Conservation (phyloP, 306 rosid species). For the Comarum palustre region DNA sequence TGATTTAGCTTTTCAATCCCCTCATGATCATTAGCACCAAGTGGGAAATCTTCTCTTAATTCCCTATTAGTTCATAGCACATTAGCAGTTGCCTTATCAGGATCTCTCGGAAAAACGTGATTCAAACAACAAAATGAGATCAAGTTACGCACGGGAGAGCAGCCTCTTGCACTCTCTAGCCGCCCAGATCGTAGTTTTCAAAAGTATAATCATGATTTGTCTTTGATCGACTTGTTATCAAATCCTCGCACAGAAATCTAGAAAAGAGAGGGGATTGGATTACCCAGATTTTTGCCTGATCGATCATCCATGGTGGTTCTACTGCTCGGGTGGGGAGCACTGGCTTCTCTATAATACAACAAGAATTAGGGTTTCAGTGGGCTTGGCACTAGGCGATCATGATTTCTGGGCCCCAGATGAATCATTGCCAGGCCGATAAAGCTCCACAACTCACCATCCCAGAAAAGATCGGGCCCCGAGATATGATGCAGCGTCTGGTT, state of each 20-base stretch:
- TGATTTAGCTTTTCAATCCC: neutral
- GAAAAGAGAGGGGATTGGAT: constrained; percentile 18
- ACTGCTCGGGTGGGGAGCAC: constrained; percentile 12
- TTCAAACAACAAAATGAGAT: neutral
- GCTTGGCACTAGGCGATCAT: constrained; percentile 37
- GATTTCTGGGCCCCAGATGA: constrained; percentile 58
- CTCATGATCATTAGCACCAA: neutral
- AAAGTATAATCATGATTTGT: neutral
- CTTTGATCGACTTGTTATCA: too few species aligned
- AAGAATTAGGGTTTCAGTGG: constrained; percentile 34
- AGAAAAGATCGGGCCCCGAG: neutral
- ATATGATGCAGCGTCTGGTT: constrained; percentile 27
- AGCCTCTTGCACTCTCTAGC: neutral
- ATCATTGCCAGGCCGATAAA: constrained; percentile 39
- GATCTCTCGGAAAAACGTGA: too few species aligned
- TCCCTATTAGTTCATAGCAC: neutral
- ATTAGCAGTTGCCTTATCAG: neutral
- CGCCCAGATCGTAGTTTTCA: neutral
- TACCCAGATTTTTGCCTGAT: constrained; percentile 2
- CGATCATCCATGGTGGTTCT: constrained; percentile 1
- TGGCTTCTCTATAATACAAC: neutral
- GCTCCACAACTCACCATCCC: constrained; percentile 40
- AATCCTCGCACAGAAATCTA: constrained; percentile 21
- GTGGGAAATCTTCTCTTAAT: constrained; percentile 2
- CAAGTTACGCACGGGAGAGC: neutral